A percentile compares a stretch with the other conserved stretches of the same genome.
Evolutionary conservation across 495 filamentous ascomycete genomes (phyloP).

Genomic region (Penicillium samsonianum): DNA sequence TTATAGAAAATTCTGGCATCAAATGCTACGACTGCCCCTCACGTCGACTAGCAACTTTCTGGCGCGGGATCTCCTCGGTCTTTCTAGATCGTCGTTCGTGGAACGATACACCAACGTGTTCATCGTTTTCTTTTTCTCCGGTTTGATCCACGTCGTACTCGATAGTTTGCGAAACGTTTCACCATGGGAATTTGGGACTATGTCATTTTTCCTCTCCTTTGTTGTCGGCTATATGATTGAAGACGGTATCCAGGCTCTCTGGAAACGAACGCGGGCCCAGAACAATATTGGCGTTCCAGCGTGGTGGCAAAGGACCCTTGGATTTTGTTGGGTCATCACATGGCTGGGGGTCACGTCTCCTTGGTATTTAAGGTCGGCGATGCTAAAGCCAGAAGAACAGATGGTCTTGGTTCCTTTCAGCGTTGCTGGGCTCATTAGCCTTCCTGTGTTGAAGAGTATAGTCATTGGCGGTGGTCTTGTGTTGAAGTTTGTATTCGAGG

Average conservation of each 20-base stretch:
- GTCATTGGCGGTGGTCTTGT: conserved; percentile 3
- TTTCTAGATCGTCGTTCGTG: conserved; percentile 28
- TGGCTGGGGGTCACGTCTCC: conserved; percentile 20
- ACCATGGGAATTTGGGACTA: conserved; percentile 19
- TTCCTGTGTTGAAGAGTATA: background rate
- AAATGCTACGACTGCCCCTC: conserved; percentile 34
- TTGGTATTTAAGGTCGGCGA: background rate
- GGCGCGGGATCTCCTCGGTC: conserved; percentile 26
- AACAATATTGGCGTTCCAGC: background rate
- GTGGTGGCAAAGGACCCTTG: conserved; percentile 19
- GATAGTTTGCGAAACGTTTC: conserved; percentile 25
- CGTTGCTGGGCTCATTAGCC: background rate
- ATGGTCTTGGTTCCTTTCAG: conserved; percentile 6
- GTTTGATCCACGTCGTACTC: conserved; percentile 27
- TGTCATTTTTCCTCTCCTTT: conserved; percentile 37
- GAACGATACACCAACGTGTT: conserved; percentile 38
- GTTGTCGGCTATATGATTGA: conserved; percentile 36
- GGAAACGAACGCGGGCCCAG: conserved; percentile 1
- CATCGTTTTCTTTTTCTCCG: conserved; percentile 38
- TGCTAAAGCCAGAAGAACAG: background rate
- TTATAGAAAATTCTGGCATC: conserved; percentile 46
- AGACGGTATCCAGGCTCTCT: conserved; percentile 29
- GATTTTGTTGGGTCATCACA: conserved; percentile 16
- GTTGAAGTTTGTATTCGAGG: conserved; percentile 3
- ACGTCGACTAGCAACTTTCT: conserved; percentile 30